Evolutionary conservation across 1,284 basidiomycete species (phyloP).

Genomic region (Thecaphora thlaspeos): DNA sequence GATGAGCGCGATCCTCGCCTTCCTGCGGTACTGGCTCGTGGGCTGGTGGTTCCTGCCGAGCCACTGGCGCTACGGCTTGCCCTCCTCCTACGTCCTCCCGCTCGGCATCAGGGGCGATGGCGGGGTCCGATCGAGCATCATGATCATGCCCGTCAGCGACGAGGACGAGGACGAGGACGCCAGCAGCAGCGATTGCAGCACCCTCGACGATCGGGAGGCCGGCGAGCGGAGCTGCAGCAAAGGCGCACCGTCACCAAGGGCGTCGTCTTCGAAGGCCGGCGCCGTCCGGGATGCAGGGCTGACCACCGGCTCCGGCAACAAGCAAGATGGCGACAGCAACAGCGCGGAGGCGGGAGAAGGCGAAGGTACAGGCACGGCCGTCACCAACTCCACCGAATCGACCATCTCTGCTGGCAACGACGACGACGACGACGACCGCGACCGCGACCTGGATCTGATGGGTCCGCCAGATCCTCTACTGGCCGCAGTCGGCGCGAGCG

Average conservation of each 20-base stretch:
- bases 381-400: no score
- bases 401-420: no score
- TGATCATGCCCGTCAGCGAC: conserved; percentile 38
- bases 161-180: conserved; percentile 25
- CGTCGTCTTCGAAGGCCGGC: no score
- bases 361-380: no score
- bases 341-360: no score
- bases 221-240: no score
- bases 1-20: conserved; percentile 26
- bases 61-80: conserved; percentile 35
- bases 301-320: no score
- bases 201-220: no score
- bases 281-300: no score
- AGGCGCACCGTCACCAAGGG: no score
- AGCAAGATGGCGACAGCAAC: no score
- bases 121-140: conserved; percentile 41
- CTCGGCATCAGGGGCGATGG: conserved; percentile 46
- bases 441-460: conserved; percentile 14
- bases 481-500: conserved; percentile 25
- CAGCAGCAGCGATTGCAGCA: not conserved
- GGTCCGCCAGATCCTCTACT: conserved; percentile 31
- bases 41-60: conserved; percentile 37
- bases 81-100: conserved; percentile 38
- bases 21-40: conserved; percentile 37
- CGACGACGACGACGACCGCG: not conserved